These are phyloP conservation scores for Fusarium sp. DNA, from an alignment of 2,329 filamentous ascomycete species.

Conservation along the genomic window DNA sequence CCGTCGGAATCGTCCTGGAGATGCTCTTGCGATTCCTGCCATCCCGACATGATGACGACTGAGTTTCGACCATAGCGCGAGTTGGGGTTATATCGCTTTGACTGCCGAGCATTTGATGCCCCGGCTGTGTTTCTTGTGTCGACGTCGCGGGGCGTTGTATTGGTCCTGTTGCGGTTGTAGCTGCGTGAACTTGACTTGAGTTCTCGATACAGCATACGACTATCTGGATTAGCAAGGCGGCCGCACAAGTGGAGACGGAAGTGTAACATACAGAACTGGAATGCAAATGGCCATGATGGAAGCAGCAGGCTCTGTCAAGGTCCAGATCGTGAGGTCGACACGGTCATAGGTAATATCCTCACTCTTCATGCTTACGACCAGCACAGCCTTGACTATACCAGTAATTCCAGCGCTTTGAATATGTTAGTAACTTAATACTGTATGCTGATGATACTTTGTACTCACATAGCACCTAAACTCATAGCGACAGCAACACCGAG, in stretches of 20 bases:
- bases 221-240: slow-evolving; percentile 16
- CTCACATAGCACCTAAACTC: slow-evolving; percentile 49
- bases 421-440: background rate
- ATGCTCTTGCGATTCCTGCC: slow-evolving; percentile 48
- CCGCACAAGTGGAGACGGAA: fast-evolving
- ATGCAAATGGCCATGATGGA: slow-evolving; percentile 51
- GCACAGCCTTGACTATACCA: slow-evolving; percentile 48
- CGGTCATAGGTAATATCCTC: slow-evolving; percentile 48
- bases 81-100: slow-evolving; percentile 28
- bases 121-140: slow-evolving; percentile 2
- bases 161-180: slow-evolving; percentile 40
- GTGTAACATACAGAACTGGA: slow-evolving; percentile 44
- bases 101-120: slow-evolving; percentile 12
- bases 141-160: slow-evolving; percentile 13
- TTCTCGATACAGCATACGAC: slow-evolving; percentile 48
- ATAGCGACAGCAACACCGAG: slow-evolving; percentile 49
- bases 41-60: slow-evolving; percentile 47
- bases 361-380: slow-evolving; percentile 46
- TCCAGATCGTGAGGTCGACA: slow-evolving; percentile 50
- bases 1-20: slow-evolving; percentile 40
- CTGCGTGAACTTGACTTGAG: slow-evolving; percentile 45
- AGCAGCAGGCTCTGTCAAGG: slow-evolving; percentile 47
- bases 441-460: fast-evolving
- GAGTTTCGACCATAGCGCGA: slow-evolving; percentile 45
- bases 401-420: slow-evolving; percentile 44